Base-by-base conservation (phyloP, 352 stramenopile species). In the Pythium vanterpoolii region DNA sequence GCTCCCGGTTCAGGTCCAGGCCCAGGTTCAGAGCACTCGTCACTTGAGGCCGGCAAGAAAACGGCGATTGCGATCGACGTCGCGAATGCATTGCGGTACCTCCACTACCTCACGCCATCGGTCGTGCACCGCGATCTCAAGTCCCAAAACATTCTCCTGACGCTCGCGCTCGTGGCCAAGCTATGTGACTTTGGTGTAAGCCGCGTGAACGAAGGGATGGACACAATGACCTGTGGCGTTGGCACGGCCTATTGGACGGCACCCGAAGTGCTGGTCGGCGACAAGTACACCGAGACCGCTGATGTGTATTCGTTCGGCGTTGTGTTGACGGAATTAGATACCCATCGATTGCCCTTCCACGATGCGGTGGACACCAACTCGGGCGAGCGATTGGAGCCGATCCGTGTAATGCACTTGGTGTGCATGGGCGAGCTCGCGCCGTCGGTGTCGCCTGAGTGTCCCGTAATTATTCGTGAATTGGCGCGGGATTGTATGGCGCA, bases 121-220 rank as follows among this genome's bases (percentile, higher is more conserved):
- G 55, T 76, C 21, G 52, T 76, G 10, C 68, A 76, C 26, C 68
- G 68, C 1, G 59, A 72, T 36, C 54, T 76, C 46, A 76, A 73
- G 30, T 71, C 68, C 5, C 51, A 64, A 24, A 72, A 72, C 27
- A 57, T 76, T 26, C 39, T 70, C 36, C 50, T 81, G 4, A 67
- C 34, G 18, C 39, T 66, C 8, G 55, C 59, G 11, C 54, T 71
- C n/a, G 53, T 68, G n/a, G 66, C 66, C 39, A 77, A 79, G 30
- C 48, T 82, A 19, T 68, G 70, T 30, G 73, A 77, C n/a, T 82
- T 82, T 28, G 73, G 73, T 14, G 59, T 70, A n/a, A 68, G 60
- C n/a, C 68, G 68, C 18, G 34, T 60, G 33, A 57, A 62, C 27
- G 45, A 54, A 24, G 48, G 43, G 30, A 36, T 49, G 13, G 56